phyloP scores from a whole-genome alignment of 306 rosid genomes.

The Pyrus bretschneideri region DNA sequence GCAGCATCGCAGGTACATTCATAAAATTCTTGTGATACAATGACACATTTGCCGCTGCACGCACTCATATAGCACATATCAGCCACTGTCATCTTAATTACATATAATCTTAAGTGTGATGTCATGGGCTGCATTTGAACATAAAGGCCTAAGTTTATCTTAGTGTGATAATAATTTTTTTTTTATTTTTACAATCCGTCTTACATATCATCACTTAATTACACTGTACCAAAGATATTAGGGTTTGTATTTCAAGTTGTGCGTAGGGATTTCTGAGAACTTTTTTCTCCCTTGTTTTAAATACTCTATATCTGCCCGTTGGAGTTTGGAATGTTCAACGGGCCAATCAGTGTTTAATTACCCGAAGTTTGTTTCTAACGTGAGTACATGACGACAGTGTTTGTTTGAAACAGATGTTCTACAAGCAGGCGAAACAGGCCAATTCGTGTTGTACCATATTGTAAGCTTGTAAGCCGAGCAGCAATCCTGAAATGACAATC shows the following conservation, averaged over 20 bases:
- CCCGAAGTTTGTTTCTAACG: slow-evolving; percentile 6
- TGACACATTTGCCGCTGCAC: slow-evolving; percentile 1
- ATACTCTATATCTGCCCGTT: background rate
- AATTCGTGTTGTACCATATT: slow-evolving; percentile 82
- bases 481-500: slow-evolving; percentile 14
- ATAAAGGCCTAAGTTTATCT: background rate
- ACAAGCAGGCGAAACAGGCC: slow-evolving; percentile 93
- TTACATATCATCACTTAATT: background rate
- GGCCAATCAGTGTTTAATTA: too few relatives aligned
- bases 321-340: background rate
- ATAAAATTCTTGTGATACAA: background rate
- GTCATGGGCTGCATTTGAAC: background rate
- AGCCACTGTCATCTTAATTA: background rate
- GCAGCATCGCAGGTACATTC: slow-evolving; percentile 83
- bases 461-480: slow-evolving; percentile 35
- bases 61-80: too few relatives aligned
- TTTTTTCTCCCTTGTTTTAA: background rate
- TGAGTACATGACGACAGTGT: slow-evolving; percentile 12
- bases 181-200: background rate
- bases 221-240: background rate
- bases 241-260: background rate
- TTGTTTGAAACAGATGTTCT: slow-evolving; percentile 88
- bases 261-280: background rate
- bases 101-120: background rate
- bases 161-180: background rate